A percentile compares a stretch with the other conserved stretches of the same genome.
phyloP scores from a whole-genome alignment of 2,329 filamentous ascomycete genomes.

The Aspergillus eucalypticola region DNA sequence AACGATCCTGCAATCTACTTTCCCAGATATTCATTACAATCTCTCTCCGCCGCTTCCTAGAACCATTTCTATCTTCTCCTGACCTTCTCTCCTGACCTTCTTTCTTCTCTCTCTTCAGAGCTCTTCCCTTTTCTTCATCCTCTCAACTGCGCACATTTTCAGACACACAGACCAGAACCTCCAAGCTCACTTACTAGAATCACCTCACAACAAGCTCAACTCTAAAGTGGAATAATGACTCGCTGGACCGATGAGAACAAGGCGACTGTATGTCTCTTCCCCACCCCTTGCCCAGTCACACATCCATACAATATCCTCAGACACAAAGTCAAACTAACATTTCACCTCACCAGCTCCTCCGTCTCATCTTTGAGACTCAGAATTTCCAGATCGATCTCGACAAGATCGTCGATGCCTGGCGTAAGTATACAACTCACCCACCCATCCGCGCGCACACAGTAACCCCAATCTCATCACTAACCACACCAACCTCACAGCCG shows the following conservation, averaged over 20 bases:
- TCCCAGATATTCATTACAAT: too few relatives aligned
- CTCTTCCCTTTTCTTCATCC: not conserved
- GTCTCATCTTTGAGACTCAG: conserved; percentile 5
- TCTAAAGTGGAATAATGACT: not conserved
- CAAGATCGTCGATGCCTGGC: conserved; percentile 3
- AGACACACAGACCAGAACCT: not conserved
- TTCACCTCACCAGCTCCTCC: not conserved
- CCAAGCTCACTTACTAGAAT: not conserved
- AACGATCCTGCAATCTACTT: not conserved
- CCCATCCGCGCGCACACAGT: not conserved
- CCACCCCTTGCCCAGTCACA: not conserved
- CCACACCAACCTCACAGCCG: not conserved
- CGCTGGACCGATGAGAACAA: not conserved
- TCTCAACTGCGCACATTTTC: not conserved
- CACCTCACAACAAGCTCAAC: not conserved
- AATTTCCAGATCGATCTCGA: not conserved
- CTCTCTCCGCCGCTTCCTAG: not conserved
- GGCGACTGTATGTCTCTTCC: not conserved
- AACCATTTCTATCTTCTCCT: too few relatives aligned
- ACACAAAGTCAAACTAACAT: not conserved
- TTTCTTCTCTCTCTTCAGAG: not conserved
- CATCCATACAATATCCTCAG: not conserved
- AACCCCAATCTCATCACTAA: not conserved
- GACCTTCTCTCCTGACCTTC: not conserved
- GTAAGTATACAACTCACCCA: not conserved